Conservation (phyloP, 1,284 basidiomycete genomes). For the Schizopora paradoxa region DNA sequence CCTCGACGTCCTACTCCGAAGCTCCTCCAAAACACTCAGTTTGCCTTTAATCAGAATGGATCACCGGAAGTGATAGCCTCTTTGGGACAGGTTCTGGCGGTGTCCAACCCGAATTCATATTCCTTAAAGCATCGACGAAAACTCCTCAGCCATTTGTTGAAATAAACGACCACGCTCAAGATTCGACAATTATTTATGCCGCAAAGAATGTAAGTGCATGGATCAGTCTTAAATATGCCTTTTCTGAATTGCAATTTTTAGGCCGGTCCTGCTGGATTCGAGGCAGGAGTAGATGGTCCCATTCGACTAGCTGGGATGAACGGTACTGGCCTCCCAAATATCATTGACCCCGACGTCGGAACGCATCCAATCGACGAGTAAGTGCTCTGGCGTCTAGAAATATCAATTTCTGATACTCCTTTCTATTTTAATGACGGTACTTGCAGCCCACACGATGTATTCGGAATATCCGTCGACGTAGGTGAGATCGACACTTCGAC, state of each 20-base stretch:
- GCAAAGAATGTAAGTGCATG: slow-evolving; percentile 24
- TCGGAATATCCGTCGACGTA: slow-evolving; percentile 30
- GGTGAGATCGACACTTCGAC: slow-evolving; percentile 23
- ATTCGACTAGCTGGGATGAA: slow-evolving; percentile 28
- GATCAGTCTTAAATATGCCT: not conserved
- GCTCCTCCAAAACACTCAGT: not conserved
- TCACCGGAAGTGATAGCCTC: slow-evolving; percentile 28
- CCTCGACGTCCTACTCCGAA: not conserved
- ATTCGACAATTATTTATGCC: slow-evolving; percentile 33
- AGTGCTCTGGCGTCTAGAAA: slow-evolving; percentile 14
- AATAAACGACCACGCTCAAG: slow-evolving; percentile 30
- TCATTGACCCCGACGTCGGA: slow-evolving; percentile 28
- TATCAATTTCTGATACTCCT: slow-evolving; percentile 12
- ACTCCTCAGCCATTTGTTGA: slow-evolving; percentile 25
- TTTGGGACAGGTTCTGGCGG: slow-evolving; percentile 27
- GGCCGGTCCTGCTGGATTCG: slow-evolving; percentile 30
- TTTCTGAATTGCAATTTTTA: slow-evolving; percentile 20
- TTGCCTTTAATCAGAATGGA: slow-evolving; percentile 26
- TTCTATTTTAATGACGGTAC: slow-evolving; percentile 14
- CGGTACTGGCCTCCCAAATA: slow-evolving; percentile 30
- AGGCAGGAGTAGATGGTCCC: slow-evolving; percentile 23
- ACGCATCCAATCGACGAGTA: slow-evolving; percentile 29
- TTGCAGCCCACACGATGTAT: slow-evolving; percentile 2
- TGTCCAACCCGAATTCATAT: slow-evolving; percentile 22
- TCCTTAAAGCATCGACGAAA: slow-evolving; percentile 26